phyloP scores from a whole-genome alignment of 164 flowering plant genomes.

The Amborella trichopoda region DNA sequence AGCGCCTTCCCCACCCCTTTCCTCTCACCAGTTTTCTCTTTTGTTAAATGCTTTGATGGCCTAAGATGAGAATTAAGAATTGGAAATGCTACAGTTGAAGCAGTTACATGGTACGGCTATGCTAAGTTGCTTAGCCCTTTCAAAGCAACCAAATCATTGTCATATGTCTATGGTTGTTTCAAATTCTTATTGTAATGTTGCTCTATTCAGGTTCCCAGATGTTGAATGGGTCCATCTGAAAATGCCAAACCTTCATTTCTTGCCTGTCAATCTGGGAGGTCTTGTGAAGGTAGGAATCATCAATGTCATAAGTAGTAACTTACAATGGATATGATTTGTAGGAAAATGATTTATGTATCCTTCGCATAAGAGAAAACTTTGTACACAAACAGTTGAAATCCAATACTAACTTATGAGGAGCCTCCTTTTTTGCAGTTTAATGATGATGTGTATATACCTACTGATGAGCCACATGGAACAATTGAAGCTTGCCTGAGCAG shows the following conservation, averaged over 20 bases:
- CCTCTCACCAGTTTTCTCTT: too few species aligned
- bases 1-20: too few species aligned
- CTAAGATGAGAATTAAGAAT: too few species aligned
- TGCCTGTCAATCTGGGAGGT: constrained; percentile 61
- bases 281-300: neutral
- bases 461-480: constrained; percentile 96
- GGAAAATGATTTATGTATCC: neutral
- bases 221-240: constrained; percentile 55
- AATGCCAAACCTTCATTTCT: constrained; percentile 96
- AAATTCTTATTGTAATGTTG: constrained; percentile 5
- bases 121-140: too few species aligned
- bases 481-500: constrained; percentile 86
- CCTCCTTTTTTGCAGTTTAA: constrained; percentile 78
- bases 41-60: too few species aligned
- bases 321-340: neutral
- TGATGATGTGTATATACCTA: constrained; percentile 84
- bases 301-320: neutral
- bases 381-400: neutral
- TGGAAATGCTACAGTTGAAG: too few species aligned
- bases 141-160: too few species aligned
- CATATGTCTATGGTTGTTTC: too few species aligned
- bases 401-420: constrained; percentile 1
- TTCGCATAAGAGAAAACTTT: neutral
- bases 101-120: too few species aligned
- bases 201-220: constrained; percentile 56